A percentile compares a stretch with the other conserved stretches of the same genome.
Conservation (phyloP, 495 filamentous ascomycete genomes). For the Platismatia glauca region DNA sequence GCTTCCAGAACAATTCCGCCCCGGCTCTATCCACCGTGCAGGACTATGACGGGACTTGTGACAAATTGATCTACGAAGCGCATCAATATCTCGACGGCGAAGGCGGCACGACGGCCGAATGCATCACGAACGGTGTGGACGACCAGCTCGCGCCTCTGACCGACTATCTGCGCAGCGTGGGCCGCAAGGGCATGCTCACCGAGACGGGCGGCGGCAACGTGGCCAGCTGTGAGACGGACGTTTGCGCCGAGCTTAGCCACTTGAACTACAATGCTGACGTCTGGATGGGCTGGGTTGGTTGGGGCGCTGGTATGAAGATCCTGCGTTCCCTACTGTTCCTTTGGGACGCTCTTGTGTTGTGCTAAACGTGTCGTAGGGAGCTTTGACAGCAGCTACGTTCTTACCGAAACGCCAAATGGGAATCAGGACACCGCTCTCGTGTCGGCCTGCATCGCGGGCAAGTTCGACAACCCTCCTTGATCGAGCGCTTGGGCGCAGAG, state of each 20-base stretch:
- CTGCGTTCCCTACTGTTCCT: background rate
- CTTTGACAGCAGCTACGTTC: background rate
- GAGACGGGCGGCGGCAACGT: constrained; percentile 47
- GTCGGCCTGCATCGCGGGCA: background rate
- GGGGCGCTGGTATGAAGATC: constrained; percentile 36
- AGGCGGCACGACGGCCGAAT: constrained; percentile 41
- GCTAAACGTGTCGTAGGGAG: background rate
- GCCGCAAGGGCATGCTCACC: constrained; percentile 40
- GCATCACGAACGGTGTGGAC: constrained; percentile 41
- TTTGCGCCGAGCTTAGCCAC: constrained; percentile 24
- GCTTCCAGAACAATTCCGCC: constrained; percentile 35
- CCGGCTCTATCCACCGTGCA: constrained; percentile 38
- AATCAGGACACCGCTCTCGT: background rate
- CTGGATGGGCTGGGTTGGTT: constrained; percentile 42
- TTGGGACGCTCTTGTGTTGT: background rate
- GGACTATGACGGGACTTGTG: constrained; percentile 44
- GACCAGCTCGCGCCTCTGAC: constrained; percentile 39
- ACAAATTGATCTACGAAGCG: constrained; percentile 46
- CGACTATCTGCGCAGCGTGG: constrained; percentile 37
- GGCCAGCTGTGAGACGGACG: constrained; percentile 28
- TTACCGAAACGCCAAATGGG: background rate
- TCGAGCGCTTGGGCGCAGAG: background rate
- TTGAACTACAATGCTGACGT: constrained; percentile 41
- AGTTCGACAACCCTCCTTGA: background rate
- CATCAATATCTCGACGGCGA: constrained; percentile 51